A percentile compares a stretch with the other conserved stretches of the same genome.
Conservation (phyloP, 2,329 filamentous ascomycete species). For the Arthroderma uncinatum region DNA sequence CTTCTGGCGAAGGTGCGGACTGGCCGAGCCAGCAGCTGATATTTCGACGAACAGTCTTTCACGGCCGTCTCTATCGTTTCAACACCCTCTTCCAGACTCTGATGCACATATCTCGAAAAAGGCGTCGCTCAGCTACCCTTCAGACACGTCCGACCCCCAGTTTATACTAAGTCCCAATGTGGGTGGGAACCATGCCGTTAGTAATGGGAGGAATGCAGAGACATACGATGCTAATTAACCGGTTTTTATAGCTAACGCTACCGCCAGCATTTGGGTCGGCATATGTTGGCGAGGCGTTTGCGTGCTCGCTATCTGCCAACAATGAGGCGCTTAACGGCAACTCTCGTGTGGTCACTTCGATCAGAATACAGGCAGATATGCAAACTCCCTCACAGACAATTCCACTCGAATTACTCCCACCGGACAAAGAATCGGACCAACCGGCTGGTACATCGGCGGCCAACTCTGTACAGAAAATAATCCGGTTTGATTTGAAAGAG, state of each 20-base stretch:
- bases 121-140: slow-evolving; percentile 65
- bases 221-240: neutral
- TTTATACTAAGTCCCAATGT: slow-evolving; percentile 49
- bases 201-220: neutral
- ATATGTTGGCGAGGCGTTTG: slow-evolving; percentile 91
- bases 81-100: slow-evolving; percentile 36
- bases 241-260: slow-evolving; percentile 53
- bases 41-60: slow-evolving; percentile 52
- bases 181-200: slow-evolving; percentile 14
- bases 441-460: slow-evolving; percentile 16
- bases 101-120: slow-evolving; percentile 43
- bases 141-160: slow-evolving; percentile 35
- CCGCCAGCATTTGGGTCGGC: slow-evolving; percentile 87
- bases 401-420: slow-evolving; percentile 44
- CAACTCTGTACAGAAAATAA: slow-evolving; percentile 65
- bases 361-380: slow-evolving; percentile 84
- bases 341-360: slow-evolving; percentile 52
- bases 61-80: slow-evolving; percentile 45
- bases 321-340: slow-evolving; percentile 53
- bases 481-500: slow-evolving; percentile 81
- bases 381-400: slow-evolving; percentile 74
- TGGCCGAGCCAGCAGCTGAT: slow-evolving; percentile 1
- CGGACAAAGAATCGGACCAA: slow-evolving; percentile 44
- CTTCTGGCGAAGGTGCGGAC: neutral
- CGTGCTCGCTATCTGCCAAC: slow-evolving; percentile 91